Percentiles rank a stretch among this genome's conserved stretches.
These are phyloP conservation scores for Fusarium tuaranense DNA, from an alignment of 2,329 filamentous ascomycete genomes.

Conservation along the genomic window DNA sequence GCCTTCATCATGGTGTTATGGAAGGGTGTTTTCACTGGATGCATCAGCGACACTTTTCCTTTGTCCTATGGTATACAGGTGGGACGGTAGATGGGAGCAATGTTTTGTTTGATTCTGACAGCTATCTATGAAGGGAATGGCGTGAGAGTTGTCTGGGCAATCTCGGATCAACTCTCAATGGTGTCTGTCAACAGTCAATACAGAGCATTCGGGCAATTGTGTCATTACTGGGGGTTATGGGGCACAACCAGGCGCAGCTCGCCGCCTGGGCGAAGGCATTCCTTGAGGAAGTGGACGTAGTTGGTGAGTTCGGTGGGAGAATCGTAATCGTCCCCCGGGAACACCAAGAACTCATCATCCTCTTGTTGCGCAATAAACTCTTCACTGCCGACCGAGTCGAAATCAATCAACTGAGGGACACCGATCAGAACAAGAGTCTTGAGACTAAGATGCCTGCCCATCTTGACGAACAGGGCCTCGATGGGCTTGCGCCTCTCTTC, in stretches of 20 bases:
- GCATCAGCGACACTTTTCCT: slow-evolving; percentile 24
- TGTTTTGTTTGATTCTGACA: slow-evolving; percentile 12
- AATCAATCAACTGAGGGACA: neutral
- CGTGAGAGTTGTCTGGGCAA: neutral
- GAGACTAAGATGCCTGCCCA: slow-evolving; percentile 17
- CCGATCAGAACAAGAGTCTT: slow-evolving; percentile 24
- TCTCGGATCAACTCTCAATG: neutral
- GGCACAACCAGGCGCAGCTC: slow-evolving; percentile 15
- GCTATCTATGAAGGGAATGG: neutral
- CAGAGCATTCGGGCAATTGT: neutral
- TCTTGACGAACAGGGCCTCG: neutral
- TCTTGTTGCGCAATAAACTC: slow-evolving; percentile 13
- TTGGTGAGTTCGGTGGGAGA: neutral
- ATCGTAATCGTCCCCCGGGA: neutral
- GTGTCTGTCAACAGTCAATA: slow-evolving; percentile 7
- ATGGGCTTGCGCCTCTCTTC: neutral
- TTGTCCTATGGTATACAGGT: slow-evolving; percentile 17
- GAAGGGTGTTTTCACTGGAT: slow-evolving; percentile 20
- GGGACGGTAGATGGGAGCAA: slow-evolving; percentile 20
- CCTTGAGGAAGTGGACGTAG: slow-evolving; percentile 11
- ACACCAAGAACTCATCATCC: neutral
- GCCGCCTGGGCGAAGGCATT: slow-evolving; percentile 23
- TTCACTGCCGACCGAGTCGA: neutral
- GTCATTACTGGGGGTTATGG: neutral
- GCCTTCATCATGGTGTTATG: slow-evolving; percentile 23